Evolutionary conservation across 352 stramenopile species (phyloP).

Genomic region (Phytophthora fragariae): DNA sequence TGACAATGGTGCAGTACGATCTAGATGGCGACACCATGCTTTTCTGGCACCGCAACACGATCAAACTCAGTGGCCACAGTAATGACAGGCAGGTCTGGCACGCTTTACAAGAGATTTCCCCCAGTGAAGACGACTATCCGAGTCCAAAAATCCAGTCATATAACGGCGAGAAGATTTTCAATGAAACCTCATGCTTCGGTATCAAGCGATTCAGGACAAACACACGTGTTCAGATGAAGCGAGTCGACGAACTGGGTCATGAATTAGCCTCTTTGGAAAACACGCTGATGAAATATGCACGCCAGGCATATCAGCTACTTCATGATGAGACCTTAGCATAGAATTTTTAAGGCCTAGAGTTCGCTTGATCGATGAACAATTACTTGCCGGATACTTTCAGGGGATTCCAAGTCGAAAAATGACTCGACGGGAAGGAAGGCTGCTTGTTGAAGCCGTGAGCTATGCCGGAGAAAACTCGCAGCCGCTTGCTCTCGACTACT

Average conservation of each 20-base stretch:
- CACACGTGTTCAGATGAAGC: conserved; percentile 32
- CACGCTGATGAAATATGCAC: conserved; percentile 46
- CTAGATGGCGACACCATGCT: conserved; percentile 43
- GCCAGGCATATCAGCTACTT: conserved; percentile 44
- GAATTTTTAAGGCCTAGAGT: conserved; percentile 6
- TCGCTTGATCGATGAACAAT: conserved; percentile 36
- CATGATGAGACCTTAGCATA: conserved; percentile 12
- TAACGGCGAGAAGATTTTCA: conserved; percentile 67
- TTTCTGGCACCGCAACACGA: conserved; percentile 65
- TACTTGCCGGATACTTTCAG: conserved; percentile 37
- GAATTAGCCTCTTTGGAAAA: conserved; percentile 31
- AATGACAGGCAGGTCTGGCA: conserved; percentile 52
- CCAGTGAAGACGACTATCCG: conserved; percentile 26
- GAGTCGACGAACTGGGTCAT: conserved; percentile 23
- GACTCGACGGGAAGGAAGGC: conserved; percentile 39
- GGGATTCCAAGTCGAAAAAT: conserved; percentile 42
- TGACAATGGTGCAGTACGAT: conserved; percentile 67
- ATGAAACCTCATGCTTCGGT: conserved; percentile 74
- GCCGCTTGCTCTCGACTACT: conserved; percentile 37
- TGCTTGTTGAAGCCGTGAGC: conserved; percentile 37
- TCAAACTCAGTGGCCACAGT: conserved; percentile 62
- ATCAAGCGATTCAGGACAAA: conserved; percentile 59
- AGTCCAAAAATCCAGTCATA: conserved; percentile 61
- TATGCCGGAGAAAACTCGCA: conserved; percentile 39
- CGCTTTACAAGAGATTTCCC: conserved; percentile 51